Percentiles rank a stretch among this genome's conserved stretches.
These are phyloP conservation scores for Boletus pseudopeckii DNA, from an alignment of 768 basidiomycete species.

Conservation along the genomic window DNA sequence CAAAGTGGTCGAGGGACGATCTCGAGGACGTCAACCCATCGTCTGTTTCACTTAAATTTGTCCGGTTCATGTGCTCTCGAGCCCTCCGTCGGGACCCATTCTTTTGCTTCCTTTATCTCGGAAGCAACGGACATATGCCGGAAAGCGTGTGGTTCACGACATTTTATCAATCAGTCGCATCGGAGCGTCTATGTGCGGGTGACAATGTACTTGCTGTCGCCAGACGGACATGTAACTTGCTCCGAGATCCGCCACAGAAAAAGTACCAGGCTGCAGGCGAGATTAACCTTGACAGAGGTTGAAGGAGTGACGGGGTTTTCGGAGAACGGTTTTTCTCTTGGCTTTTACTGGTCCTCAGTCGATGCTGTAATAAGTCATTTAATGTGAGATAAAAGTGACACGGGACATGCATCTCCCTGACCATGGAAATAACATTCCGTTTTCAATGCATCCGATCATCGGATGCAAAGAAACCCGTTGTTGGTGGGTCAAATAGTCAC, in stretches of 20 bases:
- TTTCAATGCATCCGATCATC: constrained; percentile 18
- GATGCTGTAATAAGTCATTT: constrained; percentile 21
- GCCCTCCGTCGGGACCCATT: constrained; percentile 8
- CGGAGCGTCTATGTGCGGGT: background rate
- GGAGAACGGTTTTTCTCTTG: constrained; percentile 5
- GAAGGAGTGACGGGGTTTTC: constrained; percentile 16
- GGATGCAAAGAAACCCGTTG: constrained; percentile 12
- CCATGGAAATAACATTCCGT: constrained; percentile 13
- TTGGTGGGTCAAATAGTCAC: constrained; percentile 8
- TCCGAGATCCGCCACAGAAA: constrained; percentile 15
- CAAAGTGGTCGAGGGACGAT: constrained; percentile 14
- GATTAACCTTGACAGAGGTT: constrained; percentile 25
- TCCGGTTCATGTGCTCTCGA: background rate
- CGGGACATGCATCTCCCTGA: constrained; percentile 5
- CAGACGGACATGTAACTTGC: background rate
- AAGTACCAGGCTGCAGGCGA: constrained; percentile 5
- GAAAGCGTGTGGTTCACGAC: background rate
- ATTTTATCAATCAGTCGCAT: background rate
- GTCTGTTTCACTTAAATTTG: background rate
- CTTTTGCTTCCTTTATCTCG: constrained; percentile 4
- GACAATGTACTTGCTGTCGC: background rate
- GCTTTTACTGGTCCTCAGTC: constrained; percentile 2
- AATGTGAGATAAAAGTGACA: constrained; percentile 21
- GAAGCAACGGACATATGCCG: background rate
- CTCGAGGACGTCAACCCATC: constrained; percentile 9